Percentiles rank a stretch among this genome's conserved stretches.
Evolutionary conservation across 176 grass and related monocot genomes (phyloP).

Genomic region (Carex kokanica): DNA sequence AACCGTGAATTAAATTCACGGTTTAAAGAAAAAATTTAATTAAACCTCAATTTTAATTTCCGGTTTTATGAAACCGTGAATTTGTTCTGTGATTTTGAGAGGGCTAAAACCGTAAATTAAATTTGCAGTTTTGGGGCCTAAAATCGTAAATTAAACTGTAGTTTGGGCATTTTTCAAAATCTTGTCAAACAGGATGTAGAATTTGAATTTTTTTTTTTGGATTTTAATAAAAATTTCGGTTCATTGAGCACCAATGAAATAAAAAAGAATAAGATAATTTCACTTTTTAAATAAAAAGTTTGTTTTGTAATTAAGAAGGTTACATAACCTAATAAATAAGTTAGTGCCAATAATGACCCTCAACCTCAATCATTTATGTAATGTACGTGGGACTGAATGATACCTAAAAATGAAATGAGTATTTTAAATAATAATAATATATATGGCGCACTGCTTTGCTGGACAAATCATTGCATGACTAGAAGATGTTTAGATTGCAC

Average conservation of each 20-base stretch:
- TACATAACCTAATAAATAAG: background rate
- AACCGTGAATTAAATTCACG: too few species aligned
- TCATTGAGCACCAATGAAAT: background rate
- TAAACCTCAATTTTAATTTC: too few species aligned
- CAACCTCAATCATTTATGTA: background rate
- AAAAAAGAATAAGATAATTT: background rate
- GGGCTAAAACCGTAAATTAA: too few species aligned
- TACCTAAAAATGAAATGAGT: background rate
- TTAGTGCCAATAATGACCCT: background rate
- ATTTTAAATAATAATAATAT: background rate
- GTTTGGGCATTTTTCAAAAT: too few species aligned
- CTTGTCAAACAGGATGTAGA: too few species aligned
- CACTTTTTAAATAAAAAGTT: background rate
- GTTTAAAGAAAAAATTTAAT: too few species aligned
- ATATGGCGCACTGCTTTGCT: background rate
- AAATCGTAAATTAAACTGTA: too few species aligned
- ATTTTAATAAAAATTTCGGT: too few species aligned
- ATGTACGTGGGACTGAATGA: background rate
- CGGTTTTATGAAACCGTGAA: too few species aligned
- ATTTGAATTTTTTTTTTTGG: too few species aligned
- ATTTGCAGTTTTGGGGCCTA: too few species aligned
- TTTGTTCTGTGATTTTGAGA: too few species aligned
- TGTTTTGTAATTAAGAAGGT: background rate
- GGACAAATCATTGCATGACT: background rate
- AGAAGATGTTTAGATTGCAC: background rate